Evolutionary conservation across 305 asterid species (phyloP).

Genomic region (Fraxinus baroniana): DNA sequence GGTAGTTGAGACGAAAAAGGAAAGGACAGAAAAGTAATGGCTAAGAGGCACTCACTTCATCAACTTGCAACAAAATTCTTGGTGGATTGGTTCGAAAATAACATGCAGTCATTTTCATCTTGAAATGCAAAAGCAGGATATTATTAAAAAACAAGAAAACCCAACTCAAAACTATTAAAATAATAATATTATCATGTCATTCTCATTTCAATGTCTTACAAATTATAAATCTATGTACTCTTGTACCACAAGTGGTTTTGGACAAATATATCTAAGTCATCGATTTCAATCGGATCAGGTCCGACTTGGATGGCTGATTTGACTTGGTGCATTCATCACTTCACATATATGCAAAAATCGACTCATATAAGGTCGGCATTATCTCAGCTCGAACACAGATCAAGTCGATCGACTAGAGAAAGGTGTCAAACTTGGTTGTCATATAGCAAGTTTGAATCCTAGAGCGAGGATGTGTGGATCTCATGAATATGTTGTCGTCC

Average conservation of each 20-base stretch:
- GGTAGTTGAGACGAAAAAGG: conserved; percentile 2
- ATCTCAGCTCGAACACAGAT: background rate
- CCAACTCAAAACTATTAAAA: conserved; percentile 23
- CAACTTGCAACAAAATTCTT: conserved; percentile 54
- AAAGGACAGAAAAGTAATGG: conserved; percentile 42
- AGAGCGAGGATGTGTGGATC: background rate
- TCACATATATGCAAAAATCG: background rate
- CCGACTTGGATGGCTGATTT: background rate
- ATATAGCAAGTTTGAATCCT: background rate
- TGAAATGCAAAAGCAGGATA: conserved; percentile 33
- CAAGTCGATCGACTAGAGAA: background rate
- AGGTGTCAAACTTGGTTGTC: background rate
- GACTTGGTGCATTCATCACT: background rate
- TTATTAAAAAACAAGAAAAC: conserved; percentile 36
- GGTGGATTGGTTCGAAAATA: conserved; percentile 43
- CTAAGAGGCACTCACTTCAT: conserved; percentile 40
- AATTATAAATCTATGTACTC: background rate
- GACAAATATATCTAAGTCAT: background rate
- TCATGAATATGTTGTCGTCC: background rate
- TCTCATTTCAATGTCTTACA: conserved; percentile 13
- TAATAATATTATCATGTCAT: conserved; percentile 31
- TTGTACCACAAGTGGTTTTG: background rate
- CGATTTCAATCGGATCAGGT: background rate
- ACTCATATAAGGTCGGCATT: background rate
- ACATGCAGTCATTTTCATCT: conserved; percentile 38